A percentile compares a stretch with the other conserved stretches of the same genome.
Evolutionary conservation across 306 rosid species (phyloP).

Genomic region (Lupinus albus): DNA sequence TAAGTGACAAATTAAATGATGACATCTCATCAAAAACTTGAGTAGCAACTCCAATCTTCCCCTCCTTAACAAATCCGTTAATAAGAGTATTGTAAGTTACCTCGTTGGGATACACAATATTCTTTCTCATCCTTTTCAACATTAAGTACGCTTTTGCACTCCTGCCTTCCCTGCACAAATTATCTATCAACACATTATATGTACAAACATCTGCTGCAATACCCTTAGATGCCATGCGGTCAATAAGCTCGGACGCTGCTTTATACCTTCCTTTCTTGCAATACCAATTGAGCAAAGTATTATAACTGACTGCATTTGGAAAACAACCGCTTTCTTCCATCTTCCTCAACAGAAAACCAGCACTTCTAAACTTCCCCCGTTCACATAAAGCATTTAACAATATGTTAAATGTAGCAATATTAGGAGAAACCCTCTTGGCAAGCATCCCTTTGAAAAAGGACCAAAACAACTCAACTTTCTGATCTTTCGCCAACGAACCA

Average conservation of each 20-base stretch:
- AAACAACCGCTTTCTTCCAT: slow-evolving; percentile 66
- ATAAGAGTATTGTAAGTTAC: slow-evolving; percentile 71
- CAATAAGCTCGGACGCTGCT: slow-evolving; percentile 61
- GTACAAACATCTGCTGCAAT: slow-evolving; percentile 68
- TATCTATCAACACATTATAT: slow-evolving; percentile 69
- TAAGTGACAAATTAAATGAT: slow-evolving; percentile 54
- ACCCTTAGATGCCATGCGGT: slow-evolving; percentile 72
- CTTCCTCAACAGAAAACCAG: slow-evolving; percentile 55
- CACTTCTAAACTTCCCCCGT: slow-evolving; percentile 66
- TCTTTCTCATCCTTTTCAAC: slow-evolving; percentile 73
- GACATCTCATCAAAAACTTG: slow-evolving; percentile 68
- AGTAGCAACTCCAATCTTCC: slow-evolving; percentile 68
- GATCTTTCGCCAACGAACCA: slow-evolving; percentile 64
- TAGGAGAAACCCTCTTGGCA: slow-evolving; percentile 54
- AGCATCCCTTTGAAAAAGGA: slow-evolving; percentile 72
- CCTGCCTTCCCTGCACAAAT: slow-evolving; percentile 65
- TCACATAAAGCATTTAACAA: slow-evolving; percentile 61
- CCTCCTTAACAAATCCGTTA: slow-evolving; percentile 77
- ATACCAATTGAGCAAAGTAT: slow-evolving; percentile 76
- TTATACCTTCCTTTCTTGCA: slow-evolving; percentile 70
- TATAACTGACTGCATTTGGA: slow-evolving; percentile 64
- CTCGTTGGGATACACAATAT: slow-evolving; percentile 60
- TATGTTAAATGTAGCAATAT: slow-evolving; percentile 69
- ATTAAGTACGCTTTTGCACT: slow-evolving; percentile 72
- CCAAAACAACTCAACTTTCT: slow-evolving; percentile 53